Evolutionary conservation across 257 asterid genomes (phyloP).

Genomic region (Primulina eburnea): DNA sequence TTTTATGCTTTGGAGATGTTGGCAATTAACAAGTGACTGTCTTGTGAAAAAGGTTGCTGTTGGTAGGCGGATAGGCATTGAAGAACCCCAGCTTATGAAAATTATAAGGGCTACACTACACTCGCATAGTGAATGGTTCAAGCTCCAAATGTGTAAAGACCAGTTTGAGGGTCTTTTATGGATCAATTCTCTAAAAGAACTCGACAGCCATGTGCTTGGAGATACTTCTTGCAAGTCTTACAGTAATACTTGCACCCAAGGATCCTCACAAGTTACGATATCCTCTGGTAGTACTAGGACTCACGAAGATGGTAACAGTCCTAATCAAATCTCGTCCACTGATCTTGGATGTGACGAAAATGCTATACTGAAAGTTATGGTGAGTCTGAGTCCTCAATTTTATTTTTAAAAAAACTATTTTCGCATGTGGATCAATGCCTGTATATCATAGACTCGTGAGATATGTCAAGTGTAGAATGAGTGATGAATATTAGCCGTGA

Average conservation of each 20-base stretch:
- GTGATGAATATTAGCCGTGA: neutral
- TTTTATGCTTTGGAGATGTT: neutral
- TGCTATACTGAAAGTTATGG: slow-evolving; percentile 95
- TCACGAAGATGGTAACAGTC: slow-evolving; percentile 76
- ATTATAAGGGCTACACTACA: slow-evolving; percentile 70
- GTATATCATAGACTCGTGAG: neutral
- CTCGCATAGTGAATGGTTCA: slow-evolving; percentile 90
- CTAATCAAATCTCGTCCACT: slow-evolving; percentile 59
- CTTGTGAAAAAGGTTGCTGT: slow-evolving; percentile 68
- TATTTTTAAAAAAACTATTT: neutral
- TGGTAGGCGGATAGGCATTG: slow-evolving; percentile 79
- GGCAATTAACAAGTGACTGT: slow-evolving; percentile 17
- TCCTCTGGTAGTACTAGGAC: slow-evolving; percentile 53
- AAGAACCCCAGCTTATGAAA: slow-evolving; percentile 96
- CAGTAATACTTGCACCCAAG: slow-evolving; percentile 57
- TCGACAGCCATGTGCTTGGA: slow-evolving; percentile 50
- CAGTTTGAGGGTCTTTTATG: slow-evolving; percentile 77
- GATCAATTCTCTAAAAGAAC: slow-evolving; percentile 73
- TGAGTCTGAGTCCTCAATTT: slow-evolving; percentile 35
- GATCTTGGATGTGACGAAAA: slow-evolving; percentile 78
- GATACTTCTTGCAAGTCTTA: slow-evolving; percentile 55
- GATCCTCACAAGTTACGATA: slow-evolving; percentile 68
- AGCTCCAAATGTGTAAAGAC: slow-evolving; percentile 96
- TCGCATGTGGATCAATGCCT: neutral
- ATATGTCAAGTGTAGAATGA: neutral